Conservation (phyloP, 805 yeast species). For the Starmera pachycereana region DNA sequence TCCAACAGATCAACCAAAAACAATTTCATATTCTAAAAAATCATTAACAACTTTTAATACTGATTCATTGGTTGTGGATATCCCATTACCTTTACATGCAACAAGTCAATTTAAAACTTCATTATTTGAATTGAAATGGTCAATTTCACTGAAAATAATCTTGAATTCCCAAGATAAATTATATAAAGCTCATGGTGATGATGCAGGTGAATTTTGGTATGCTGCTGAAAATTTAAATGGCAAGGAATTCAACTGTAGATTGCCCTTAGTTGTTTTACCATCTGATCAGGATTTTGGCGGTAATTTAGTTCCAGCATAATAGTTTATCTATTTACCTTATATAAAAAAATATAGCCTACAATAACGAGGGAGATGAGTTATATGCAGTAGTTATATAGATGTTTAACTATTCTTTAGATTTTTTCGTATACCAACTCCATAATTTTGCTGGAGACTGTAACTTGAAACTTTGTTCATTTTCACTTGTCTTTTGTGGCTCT, state of each 20-base stretch:
- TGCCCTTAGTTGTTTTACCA: constrained; percentile 37
- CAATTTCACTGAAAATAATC: constrained; percentile 25
- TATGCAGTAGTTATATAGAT: background rate
- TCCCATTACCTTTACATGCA: constrained; percentile 25
- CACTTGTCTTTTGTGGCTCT: background rate
- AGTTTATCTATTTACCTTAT: background rate
- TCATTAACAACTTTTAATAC: constrained; percentile 21
- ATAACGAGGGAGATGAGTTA: background rate
- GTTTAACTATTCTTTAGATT: constrained; percentile 2
- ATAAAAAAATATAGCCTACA: background rate
- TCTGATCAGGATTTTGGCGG: constrained; percentile 39
- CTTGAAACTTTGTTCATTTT: constrained; percentile 1
- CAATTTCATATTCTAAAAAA: constrained; percentile 19
- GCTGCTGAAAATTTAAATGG: constrained; percentile 28
- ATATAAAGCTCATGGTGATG: constrained; percentile 23
- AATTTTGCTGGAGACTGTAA: constrained; percentile 8
- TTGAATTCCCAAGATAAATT: constrained; percentile 15
- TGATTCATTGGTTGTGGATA: constrained; percentile 17
- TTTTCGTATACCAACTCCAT: constrained; percentile 13
- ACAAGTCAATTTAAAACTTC: constrained; percentile 30
- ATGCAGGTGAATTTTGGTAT: constrained; percentile 23
- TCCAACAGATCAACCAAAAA: constrained; percentile 5
- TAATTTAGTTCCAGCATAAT: constrained; percentile 17
- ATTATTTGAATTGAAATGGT: constrained; percentile 29
- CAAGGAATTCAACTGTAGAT: constrained; percentile 29